A percentile compares a stretch with the other conserved stretches of the same genome.
These are phyloP conservation scores for Adansonia digitata DNA, from an alignment of 345 rosid genomes.

Conservation along the genomic window DNA sequence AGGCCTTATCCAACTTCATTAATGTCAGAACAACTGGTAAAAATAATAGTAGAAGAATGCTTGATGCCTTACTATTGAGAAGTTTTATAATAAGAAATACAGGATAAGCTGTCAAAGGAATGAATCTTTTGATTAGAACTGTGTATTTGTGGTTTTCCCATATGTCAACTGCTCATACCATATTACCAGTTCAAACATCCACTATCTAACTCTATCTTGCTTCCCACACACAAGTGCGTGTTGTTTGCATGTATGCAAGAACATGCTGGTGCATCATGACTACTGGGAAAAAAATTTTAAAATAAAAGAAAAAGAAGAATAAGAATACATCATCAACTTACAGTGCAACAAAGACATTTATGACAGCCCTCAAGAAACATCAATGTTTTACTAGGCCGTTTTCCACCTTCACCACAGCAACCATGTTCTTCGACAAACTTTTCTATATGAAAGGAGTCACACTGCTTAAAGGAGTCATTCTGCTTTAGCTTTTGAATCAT, in stretches of 20 bases:
- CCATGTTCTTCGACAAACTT: conserved; percentile 81
- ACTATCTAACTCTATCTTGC: neutral
- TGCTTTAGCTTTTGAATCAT: conserved; percentile 56
- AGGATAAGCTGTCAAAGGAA: neutral
- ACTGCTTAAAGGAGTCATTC: conserved; percentile 61
- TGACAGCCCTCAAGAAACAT: conserved; percentile 95
- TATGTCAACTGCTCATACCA: neutral
- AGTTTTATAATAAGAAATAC: neutral
- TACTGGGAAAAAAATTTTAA: neutral
- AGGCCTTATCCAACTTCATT: neutral
- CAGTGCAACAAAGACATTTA: conserved; percentile 78
- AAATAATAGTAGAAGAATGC: neutral
- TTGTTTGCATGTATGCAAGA: neutral
- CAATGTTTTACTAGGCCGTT: conserved; percentile 75
- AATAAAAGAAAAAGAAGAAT: neutral
- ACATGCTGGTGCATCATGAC: neutral
- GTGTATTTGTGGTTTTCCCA: neutral
- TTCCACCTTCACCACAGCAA: conserved; percentile 59
- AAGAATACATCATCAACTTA: conserved; percentile 34
- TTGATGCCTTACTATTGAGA: neutral
- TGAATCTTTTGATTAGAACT: neutral
- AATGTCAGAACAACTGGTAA: neutral
- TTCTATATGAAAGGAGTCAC: conserved; percentile 78
- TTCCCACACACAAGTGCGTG: neutral
- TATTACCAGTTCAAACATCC: neutral